Conservation (phyloP, 495 filamentous ascomycete genomes). For the Pseudevernia furfuracea region DNA sequence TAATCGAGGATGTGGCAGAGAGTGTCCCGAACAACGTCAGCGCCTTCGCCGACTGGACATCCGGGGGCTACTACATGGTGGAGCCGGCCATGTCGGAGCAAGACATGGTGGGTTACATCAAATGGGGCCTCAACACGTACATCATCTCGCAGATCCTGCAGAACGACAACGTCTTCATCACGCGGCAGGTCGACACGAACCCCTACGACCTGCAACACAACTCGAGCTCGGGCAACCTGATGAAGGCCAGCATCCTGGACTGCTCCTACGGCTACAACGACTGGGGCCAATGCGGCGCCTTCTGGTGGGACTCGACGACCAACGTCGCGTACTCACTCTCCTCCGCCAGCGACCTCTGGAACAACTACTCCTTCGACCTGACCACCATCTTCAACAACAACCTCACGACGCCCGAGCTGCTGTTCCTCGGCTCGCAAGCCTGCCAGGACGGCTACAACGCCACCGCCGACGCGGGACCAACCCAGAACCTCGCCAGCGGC, state of each 20-base stretch:
- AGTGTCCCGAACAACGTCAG: slow-evolving; percentile 3
- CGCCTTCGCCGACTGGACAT: not conserved
- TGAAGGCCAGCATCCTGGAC: not conserved
- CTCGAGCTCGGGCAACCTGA: not conserved
- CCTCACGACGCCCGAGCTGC: slow-evolving; percentile 8
- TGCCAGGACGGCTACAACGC: slow-evolving; percentile 1
- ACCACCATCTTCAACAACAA: not conserved
- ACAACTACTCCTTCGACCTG: slow-evolving; percentile 1
- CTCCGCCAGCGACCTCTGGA: not conserved
- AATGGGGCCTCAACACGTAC: slow-evolving; percentile 11
- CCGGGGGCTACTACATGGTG: slow-evolving; percentile 2
- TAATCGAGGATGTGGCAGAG: slow-evolving; percentile 2
- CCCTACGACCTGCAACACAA: slow-evolving; percentile 1
- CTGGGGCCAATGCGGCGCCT: slow-evolving; percentile 2
- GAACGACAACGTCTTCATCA: slow-evolving; percentile 9
- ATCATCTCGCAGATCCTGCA: slow-evolving; percentile 9
- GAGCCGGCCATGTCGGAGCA: not conserved
- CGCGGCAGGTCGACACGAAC: slow-evolving; percentile 13
- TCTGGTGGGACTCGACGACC: slow-evolving; percentile 6
- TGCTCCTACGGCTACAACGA: slow-evolving; percentile 10
- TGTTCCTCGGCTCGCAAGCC: slow-evolving; percentile 11
- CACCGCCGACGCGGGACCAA: not conserved
- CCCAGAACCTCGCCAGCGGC: not conserved
- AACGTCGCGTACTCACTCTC: slow-evolving; percentile 8
- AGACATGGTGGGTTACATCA: not conserved